These are phyloP conservation scores for Apostasia ramifera DNA, from an alignment of 106 monocot species.

Conservation along the genomic window DNA sequence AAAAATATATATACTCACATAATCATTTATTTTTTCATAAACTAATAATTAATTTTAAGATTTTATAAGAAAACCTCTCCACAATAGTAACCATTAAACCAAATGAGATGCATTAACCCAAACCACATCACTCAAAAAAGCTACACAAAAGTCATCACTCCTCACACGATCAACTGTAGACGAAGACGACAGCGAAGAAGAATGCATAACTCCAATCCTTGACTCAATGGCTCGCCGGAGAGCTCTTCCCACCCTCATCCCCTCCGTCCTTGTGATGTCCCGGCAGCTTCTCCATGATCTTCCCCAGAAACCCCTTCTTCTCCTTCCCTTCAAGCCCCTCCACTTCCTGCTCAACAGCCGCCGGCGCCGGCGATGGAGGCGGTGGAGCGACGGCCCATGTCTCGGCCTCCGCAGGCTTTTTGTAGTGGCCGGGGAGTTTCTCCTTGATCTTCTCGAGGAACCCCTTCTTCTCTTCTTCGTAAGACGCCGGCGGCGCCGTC, in stretches of 20 bases:
- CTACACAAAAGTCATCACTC: background rate
- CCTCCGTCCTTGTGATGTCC: conserved; percentile 9
- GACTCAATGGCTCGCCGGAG: background rate
- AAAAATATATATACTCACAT: too few species aligned
- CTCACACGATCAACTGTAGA: background rate
- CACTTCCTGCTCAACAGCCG: background rate
- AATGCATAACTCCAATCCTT: too few species aligned
- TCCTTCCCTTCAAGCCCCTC: conserved; percentile 7
- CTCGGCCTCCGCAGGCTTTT: background rate
- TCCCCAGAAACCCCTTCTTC: conserved; percentile 18
- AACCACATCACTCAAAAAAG: background rate
- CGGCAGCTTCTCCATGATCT: conserved; percentile 19
- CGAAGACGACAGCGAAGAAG: too few species aligned
- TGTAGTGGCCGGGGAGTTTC: conserved; percentile 9
- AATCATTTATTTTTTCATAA: too few species aligned
- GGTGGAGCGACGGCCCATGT: background rate
- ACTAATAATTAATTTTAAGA: too few species aligned
- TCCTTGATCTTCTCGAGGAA: conserved; percentile 16
- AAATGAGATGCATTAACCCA: background rate
- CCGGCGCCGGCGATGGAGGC: background rate
- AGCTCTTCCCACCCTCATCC: conserved; percentile 9
- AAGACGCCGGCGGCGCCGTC: background rate
- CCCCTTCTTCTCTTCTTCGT: conserved; percentile 8
- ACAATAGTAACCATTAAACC: too few species aligned
- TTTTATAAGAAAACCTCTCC: too few species aligned